phyloP scores from a whole-genome alignment of 257 asterid genomes.

The Fraxinus anomala region DNA sequence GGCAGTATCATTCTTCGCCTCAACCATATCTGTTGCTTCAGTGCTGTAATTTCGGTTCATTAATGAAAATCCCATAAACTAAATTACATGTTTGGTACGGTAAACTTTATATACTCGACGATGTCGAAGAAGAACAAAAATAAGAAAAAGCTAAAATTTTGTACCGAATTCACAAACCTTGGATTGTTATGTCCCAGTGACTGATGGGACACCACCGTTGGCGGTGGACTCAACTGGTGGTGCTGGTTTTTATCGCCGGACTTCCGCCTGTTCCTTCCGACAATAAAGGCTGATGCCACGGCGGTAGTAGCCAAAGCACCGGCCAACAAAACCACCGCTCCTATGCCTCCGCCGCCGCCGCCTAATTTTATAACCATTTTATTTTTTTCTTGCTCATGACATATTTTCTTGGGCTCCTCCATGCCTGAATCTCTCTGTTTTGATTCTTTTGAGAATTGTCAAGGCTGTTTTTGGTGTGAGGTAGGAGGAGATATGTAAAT shows the following conservation, averaged over 20 bases:
- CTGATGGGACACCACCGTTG: constrained; percentile 21
- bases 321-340: constrained; percentile 55
- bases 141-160: neutral
- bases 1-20: constrained; percentile 10
- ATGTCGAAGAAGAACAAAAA: no score
- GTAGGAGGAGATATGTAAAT: constrained; percentile 4
- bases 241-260: constrained; percentile 30
- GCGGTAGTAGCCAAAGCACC: constrained; percentile 74
- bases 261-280: constrained; percentile 36
- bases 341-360: constrained; percentile 43
- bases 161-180: constrained; percentile 35
- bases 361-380: constrained; percentile 32
- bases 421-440: constrained; percentile 18
- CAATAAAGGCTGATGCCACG: constrained; percentile 36
- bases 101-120: no score
- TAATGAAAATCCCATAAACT: neutral
- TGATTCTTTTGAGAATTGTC: constrained; percentile 13
- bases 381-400: constrained; percentile 25
- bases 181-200: constrained; percentile 1
- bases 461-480: neutral
- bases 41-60: constrained; percentile 26
- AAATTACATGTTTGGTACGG: no score
- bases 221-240: constrained; percentile 26
- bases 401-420: constrained; percentile 22
- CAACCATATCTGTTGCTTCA: constrained; percentile 27